Base-by-base conservation (phyloP, 495 filamentous ascomycete genomes). In the Penicillium coprophilum region DNA sequence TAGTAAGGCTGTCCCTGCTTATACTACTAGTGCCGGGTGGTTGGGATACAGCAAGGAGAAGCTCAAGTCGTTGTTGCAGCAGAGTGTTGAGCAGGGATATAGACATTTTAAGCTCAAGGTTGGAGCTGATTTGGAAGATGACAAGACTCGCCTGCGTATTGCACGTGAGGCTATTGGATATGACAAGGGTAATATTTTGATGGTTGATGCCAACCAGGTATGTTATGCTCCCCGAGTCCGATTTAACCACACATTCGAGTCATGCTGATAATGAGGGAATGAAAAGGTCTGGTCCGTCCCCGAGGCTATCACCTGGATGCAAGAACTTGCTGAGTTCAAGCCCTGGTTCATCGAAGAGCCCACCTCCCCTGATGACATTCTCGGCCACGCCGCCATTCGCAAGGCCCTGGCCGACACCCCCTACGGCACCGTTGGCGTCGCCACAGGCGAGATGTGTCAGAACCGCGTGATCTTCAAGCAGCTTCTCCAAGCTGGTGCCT, bases 311-410 rank as follows among this genome's bases (percentile, higher is more conserved):
- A 83, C 81, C 50, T 90, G 92, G 79, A 96, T 96, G 91, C 76
- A 86, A 53, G 69, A 88, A 61, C 86, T 96, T 19, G 85, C 82
- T 32, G 84, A 90, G 59, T 96, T 89, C 80, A 86, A 87, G 77
- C 92, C 92, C 41, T 96, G 92, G 92, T 96, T 96, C 76, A 96
- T 96, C 62, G 92, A 96, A 74, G 92, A 96, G 80, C 92, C 92
- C n/a, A 96, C 92, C 41, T 90, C 87, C 40, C 92, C 92, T 13
- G 92, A 96, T 64, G 92, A 96, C 74, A 85, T 96, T 53, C 85
- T 92, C 41, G 92, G 92, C 36, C 92, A 96, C 79, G 87, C 87
- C 50, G 86, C 88, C 6, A 86, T 96, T 62, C 83, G 87, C 23
- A 86, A 91, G 53, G 92, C 91, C 1, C 81, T 96, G 11, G 76